Base-by-base conservation (phyloP, 768 basidiomycete species). In the Leccinellum rugosiceps region DNA sequence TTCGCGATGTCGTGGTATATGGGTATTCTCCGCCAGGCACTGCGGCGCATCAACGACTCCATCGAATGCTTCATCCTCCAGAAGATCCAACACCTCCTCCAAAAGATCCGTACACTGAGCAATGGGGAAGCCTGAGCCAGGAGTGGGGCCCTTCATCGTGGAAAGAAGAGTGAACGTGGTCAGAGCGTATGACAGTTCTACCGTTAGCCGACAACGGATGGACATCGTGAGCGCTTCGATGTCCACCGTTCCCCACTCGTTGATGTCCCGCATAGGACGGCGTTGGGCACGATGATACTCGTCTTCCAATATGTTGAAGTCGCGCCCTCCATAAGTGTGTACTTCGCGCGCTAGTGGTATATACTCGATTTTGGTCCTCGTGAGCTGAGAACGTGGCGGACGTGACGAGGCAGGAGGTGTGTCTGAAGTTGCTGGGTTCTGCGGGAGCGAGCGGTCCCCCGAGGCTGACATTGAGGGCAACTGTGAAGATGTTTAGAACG, bases 171-270 rank as follows among this genome's bases (percentile, higher is more conserved):
- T 87, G 62, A 98, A 78, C 5, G 92, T 91, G 21, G 94, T 93
- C 63, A 99, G 75, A 5, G 90, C 92, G 69, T 94, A 98, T 4
- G 94, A 88, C 53, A 95, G 75, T 71, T 99, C 96, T 47, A 84
- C 79, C 9, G 86, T 80, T 43, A 98, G 74, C 34, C 95, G 80
- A 34, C 91, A 96, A 31, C 94, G 88, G 41, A 99, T 75, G 30
- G 91, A 90, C 88, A 99, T 87, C n/a, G 86, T 87, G 50, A 99
- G 79, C n/a, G 86, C 86, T 67, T 97, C 94, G 57, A 98, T 86
- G 65, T 98, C 95, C 50, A 96, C 83, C 8, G 78, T 80, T 21
- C 92, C 94, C 85, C 94, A 92, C 53, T 95, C 92, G 67, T 87
- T 85, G 60, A 92, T 80, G 51, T 87, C 83, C 56, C 89, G 81